Base-by-base conservation (phyloP, 2,329 filamentous ascomycete genomes). In the Fusarium sp. region DNA sequence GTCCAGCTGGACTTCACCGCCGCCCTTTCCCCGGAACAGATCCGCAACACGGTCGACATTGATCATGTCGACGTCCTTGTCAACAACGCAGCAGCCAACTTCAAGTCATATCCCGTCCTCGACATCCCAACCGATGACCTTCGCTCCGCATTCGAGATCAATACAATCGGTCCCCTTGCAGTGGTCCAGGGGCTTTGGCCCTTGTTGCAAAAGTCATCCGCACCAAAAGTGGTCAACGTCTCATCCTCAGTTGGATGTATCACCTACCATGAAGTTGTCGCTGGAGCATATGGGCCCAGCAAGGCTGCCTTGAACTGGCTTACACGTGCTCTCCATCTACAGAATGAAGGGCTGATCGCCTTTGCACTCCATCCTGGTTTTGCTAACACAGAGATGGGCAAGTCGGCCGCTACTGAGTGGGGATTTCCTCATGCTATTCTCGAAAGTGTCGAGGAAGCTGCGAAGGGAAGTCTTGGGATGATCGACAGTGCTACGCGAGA, bases 1-100 rank as follows among this genome's bases (percentile, higher is more conserved):
- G 72, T 83, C 27, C 77, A 81, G 49, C 75, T 86, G 56, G 83
- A 86, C 46, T 77, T 80, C 15, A 75, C 74, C 4, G 62, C 44
- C 1, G 80, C 80, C 14, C 69, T 80, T 4, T 42, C 78, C 4
- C 65, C 73, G 15, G 46, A 58, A 0, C 27, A 69, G 8, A 68
- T 79, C 4, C 67, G 64, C 7, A 50, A 65, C 13, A 75, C 81
- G 4, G 77, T 75, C 11, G 65, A 81, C 8, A 62, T 86, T 70
- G 70, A 72, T 18, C 76, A 81, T 22, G 76, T 89, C n/a, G 86
- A 89, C 47, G 76, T 86, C 11, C 81, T 89, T 7, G 83, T 89
- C 67, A 84, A 84, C 63, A 89, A 89, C 66, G 86, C 86, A 0
- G 86, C 83, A 5, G 81, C 75, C 73, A 18, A 75, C 76, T 14